phyloP scores from a whole-genome alignment of 2,329 filamentous ascomycete species.

The Aureobasidium zeae region DNA sequence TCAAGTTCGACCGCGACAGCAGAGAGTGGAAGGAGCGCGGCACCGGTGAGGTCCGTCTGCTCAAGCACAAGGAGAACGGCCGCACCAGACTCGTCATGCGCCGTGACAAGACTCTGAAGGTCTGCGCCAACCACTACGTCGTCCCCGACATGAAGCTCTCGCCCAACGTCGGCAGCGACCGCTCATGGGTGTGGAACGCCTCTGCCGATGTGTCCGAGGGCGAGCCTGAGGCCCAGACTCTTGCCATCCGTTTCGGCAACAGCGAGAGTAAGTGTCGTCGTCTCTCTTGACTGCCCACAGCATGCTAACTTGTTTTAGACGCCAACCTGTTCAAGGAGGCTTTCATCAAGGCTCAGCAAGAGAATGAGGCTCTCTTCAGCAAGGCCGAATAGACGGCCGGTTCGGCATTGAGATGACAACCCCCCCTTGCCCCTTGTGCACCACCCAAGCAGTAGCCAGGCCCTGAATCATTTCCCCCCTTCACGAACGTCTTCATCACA shows the following conservation, averaged over 20 bases:
- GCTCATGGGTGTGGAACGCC: constrained; percentile 99
- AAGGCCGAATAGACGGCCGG: constrained; percentile 19
- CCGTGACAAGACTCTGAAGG: constrained; percentile 98
- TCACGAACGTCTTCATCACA: constrained; percentile 3
- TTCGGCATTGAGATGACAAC: background rate
- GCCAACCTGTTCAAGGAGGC: constrained; percentile 96
- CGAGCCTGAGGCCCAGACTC: constrained; percentile 87
- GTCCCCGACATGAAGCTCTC: constrained; percentile 98
- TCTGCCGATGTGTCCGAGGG: constrained; percentile 97
- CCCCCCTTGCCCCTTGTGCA: constrained; percentile 11
- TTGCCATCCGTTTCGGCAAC: constrained; percentile 97
- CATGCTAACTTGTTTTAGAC: constrained; percentile 45
- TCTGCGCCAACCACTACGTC: constrained; percentile 99
- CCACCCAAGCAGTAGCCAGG: constrained; percentile 5
- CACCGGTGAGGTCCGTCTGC: constrained; percentile 86
- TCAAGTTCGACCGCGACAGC: constrained; percentile 88
- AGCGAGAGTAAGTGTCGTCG: constrained; percentile 64
- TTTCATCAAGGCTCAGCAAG: constrained; percentile 92
- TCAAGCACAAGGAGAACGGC: constrained; percentile 98
- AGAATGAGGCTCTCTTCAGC: constrained; percentile 80
- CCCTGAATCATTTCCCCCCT: constrained; percentile 3
- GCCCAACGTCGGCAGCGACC: constrained; percentile 94
- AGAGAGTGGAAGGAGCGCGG: constrained; percentile 99
- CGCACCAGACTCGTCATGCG: constrained; percentile 98
- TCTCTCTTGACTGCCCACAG: background rate